These are phyloP conservation scores for Exophiala alcalophila DNA, from an alignment of 2,329 filamentous ascomycete species.

Conservation along the genomic window DNA sequence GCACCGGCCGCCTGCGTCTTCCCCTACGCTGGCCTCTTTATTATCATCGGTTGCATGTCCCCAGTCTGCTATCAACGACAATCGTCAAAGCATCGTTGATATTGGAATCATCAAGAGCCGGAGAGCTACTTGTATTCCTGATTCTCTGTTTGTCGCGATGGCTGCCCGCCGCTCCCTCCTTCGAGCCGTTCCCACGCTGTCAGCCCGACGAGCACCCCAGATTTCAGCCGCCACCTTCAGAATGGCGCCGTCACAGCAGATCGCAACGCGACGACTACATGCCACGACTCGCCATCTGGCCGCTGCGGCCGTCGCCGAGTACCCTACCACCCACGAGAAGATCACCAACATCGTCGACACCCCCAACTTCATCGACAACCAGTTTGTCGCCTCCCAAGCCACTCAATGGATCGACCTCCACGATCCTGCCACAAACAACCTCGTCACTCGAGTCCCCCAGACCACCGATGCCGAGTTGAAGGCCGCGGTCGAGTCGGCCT, in stretches of 20 bases:
- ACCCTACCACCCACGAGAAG: conserved; percentile 57
- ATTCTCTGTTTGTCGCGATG: conserved; percentile 14
- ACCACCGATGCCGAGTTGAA: conserved; percentile 62
- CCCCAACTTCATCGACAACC: conserved; percentile 63
- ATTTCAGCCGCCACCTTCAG: conserved; percentile 20
- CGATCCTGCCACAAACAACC: conserved; percentile 64
- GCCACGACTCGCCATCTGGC: conserved; percentile 54
- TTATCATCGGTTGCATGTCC: too few relatives aligned
- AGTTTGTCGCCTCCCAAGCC: conserved; percentile 58
- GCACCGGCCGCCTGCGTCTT: too few relatives aligned
- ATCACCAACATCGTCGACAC: conserved; percentile 57
- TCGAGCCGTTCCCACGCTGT: conserved; percentile 28
- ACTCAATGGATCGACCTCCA: conserved; percentile 62
- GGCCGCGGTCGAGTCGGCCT: conserved; percentile 60
- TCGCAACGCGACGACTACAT: conserved; percentile 43
- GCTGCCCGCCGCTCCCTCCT: conserved; percentile 25
- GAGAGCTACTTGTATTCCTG: too few relatives aligned
- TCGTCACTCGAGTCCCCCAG: conserved; percentile 64
- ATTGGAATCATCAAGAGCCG: too few relatives aligned
- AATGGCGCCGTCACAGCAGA: conserved; percentile 28
- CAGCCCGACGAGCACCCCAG: conserved; percentile 25
- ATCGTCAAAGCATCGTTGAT: too few relatives aligned
- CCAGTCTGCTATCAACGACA: too few relatives aligned
- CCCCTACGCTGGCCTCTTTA: too few relatives aligned
- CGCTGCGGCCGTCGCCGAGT: conserved; percentile 49